Percentiles rank a stretch among this genome's conserved stretches.
phyloP scores from a whole-genome alignment of 768 basidiomycete species.

The Brasilioporus rufonigricans region DNA sequence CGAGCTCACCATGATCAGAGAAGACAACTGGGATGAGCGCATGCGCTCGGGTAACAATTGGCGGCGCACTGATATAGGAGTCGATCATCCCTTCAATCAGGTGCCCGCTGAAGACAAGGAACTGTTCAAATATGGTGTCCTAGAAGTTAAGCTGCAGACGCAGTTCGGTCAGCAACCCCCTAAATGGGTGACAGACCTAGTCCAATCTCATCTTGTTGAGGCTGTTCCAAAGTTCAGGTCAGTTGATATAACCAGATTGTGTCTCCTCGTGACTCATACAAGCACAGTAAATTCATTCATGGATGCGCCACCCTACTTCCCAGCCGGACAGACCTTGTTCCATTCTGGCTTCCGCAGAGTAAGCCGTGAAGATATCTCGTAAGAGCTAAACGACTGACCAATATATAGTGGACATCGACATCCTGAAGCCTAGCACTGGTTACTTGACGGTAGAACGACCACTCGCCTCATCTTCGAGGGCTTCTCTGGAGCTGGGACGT shows the following conservation, averaged over 20 bases:
- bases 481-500: constrained; percentile 42
- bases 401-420: constrained; percentile 84
- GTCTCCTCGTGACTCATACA: constrained; percentile 4
- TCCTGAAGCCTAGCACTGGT: constrained; percentile 87
- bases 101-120: constrained; percentile 79
- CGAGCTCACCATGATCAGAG: constrained; percentile 88
- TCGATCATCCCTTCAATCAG: constrained; percentile 87
- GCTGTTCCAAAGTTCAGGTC: constrained; percentile 97
- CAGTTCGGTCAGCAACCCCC: constrained; percentile 95
- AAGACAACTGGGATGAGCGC: constrained; percentile 93
- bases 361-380: constrained; percentile 14
- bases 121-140: constrained; percentile 92
- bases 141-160: constrained; percentile 97
- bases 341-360: constrained; percentile 99
- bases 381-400: not conserved
- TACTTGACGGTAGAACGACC: constrained; percentile 80
- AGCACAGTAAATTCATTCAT: constrained; percentile 84
- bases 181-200: constrained; percentile 94
- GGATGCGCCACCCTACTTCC: constrained; percentile 93
- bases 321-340: constrained; percentile 90
- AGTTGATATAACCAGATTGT: constrained; percentile 14
- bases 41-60: constrained; percentile 84
- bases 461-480: constrained; percentile 41
- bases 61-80: constrained; percentile 91
- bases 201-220: constrained; percentile 92